Conservation (phyloP, 768 basidiomycete species). For the Lactifluus piperatus region DNA sequence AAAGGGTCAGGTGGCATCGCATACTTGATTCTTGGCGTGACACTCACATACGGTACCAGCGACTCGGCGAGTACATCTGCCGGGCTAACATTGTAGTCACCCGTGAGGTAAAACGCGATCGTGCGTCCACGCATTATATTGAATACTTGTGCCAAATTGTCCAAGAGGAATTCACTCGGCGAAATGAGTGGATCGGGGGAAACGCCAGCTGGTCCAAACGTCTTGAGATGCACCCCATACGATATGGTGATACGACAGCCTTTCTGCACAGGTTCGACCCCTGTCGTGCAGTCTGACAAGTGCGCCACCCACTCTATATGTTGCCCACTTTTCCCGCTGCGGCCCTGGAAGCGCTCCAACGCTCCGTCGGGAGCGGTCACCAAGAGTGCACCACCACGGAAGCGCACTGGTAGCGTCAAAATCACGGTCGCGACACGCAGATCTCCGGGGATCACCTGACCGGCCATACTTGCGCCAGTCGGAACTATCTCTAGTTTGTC, state of each 20-base stretch:
- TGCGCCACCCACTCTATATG: conserved; percentile 77
- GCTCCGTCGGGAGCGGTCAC: conserved; percentile 46
- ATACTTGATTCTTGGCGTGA: neutral
- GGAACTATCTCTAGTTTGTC: conserved; percentile 65
- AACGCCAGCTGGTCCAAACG: conserved; percentile 46
- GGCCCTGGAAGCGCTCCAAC: conserved; percentile 54
- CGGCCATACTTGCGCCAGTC: conserved; percentile 48
- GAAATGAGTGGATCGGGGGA: conserved; percentile 56
- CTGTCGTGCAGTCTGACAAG: conserved; percentile 64
- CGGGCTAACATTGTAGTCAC: conserved; percentile 64
- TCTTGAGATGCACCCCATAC: conserved; percentile 62
- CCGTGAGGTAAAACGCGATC: conserved; percentile 62
- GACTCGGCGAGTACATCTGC: conserved; percentile 60
- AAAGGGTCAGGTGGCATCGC: neutral
- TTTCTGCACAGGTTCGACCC: conserved; percentile 60
- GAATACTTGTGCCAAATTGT: conserved; percentile 60
- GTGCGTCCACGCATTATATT: conserved; percentile 63
- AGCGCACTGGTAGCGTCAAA: conserved; percentile 66
- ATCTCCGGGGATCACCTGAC: conserved; percentile 52
- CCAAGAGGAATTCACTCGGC: conserved; percentile 68
- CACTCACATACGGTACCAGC: conserved; percentile 58
- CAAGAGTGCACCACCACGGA: conserved; percentile 58
- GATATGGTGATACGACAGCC: conserved; percentile 64
- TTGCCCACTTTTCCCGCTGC: conserved; percentile 52
- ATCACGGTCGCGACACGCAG: conserved; percentile 64